Evolutionary conservation across 2,329 filamentous ascomycete species (phyloP), one percentile per base, ranked within the genome.

Genomic region (Canariomyces notabilis): DNA sequence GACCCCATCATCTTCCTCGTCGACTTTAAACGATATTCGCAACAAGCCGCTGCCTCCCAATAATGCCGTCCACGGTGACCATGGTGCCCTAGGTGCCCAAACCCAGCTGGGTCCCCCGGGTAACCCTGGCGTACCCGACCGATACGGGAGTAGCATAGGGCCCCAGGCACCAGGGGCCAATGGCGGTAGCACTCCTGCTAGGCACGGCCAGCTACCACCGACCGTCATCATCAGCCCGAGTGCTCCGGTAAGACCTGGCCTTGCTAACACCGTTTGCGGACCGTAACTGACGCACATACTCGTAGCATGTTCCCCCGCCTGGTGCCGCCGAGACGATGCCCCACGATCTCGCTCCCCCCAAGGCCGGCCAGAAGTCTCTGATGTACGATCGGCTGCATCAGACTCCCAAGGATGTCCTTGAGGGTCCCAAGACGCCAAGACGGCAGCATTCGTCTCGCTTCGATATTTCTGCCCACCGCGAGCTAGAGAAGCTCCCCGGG

Each of bases 311-410:
- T 36, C 90, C 93, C 41, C 89, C 89, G 52, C 93, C 93, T 38
- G 93, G 93, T 57, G 85, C 90, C 48, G 86, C 90, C 54, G 93
- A 98, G 72, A 96, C 91, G 5, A 97, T 98, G 91, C 93, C 93
- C 42, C 89, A 94, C 62, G 93, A 98, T 64, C 82, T 98, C 49
- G 89, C 89, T 22, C 93, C 93, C 44, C 93, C 93, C 15, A 95
- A 96, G 69, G 84, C 87, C 35, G 89, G 89, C 44, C 80, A 86
- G 62, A 97, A 97, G 74, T 93, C 89, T 16, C 72, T 89, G 58
- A 81, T 94, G 60, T 94, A 89, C 67, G 88, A 94, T 65, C 81
- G 89, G 51, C 79, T 96, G 51, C 89, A 96, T 64, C 85, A 91
- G 19, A 95, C 90, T 2, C 94, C 94, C 42, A 95, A 95, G 67